Base-by-base conservation (phyloP, 202 grass and related monocot genomes). In the Panicum virgatum region DNA sequence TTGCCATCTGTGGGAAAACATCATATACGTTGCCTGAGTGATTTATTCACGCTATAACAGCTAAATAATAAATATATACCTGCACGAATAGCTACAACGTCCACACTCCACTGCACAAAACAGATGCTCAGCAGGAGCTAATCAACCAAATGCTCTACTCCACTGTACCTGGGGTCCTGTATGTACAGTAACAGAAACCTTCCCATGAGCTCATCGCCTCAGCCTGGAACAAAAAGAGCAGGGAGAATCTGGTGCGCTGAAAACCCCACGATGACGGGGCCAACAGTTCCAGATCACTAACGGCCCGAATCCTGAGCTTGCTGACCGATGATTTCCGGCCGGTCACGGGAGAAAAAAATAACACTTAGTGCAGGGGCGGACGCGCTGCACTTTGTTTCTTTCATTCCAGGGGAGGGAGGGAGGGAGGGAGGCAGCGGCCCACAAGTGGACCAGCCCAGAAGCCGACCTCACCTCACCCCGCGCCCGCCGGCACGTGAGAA, bases 281-380 rank as follows among this genome's bases (percentile, higher is more conserved):
- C 3, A 56, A 11, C n/a, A 38, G 9, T 44, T 60, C 40, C 73
- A 72, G 29, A 6, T 26, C 47, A 52, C 27, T 76, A 82, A 82
- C 85, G 63, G 63, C 72, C 72, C 4, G 78, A 53, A 76, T 23
- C 42, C 22, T 42, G 12, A 23, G 8, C 29, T n/a, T 11, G 19
- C 5, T 3, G 79, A 19, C 19, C 12, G 27, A 64, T 47, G 37
- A 64, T 64, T 73, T 37, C 34, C 47, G 11, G 75, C 83, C 66
- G 56, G 8, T 84, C 86, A 84, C 80, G 86, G 80, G 80, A 36
- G 60, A 66, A 82, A 73, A 68, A 66, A 77, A 73, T 75, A 59
- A 78, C 71, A n/a, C 22, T 27, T 15, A 0, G 12, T 27, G n/a
- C n/a, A 2, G 4, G 43, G 11, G 20, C 39, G 22, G 19, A 52